Conservation (phyloP, 2,329 filamentous ascomycete species). For the Pseudogymnoascus sp. region DNA sequence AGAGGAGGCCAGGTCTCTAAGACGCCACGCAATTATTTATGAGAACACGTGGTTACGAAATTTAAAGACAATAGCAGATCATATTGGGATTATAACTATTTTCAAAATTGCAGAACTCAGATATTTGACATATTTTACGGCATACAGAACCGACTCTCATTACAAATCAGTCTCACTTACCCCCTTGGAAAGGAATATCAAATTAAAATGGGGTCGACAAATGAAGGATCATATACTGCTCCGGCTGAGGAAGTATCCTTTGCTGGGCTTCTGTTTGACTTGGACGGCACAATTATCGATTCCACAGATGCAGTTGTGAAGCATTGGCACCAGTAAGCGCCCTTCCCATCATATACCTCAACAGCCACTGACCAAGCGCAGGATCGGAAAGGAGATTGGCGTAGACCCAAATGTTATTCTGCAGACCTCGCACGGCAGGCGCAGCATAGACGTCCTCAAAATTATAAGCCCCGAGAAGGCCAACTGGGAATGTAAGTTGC, state of each 20-base stretch:
- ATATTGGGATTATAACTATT: not conserved
- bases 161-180: not conserved
- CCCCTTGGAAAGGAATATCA: not conserved
- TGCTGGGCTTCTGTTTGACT: slow-evolving; percentile 47
- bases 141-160: not conserved
- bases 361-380: slow-evolving; percentile 28
- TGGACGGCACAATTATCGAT: slow-evolving; percentile 80
- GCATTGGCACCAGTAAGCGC: slow-evolving; percentile 56
- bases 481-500: slow-evolving; percentile 78
- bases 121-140: not conserved
- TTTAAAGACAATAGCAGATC: not conserved
- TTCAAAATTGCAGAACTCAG: not conserved
- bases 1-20: not conserved
- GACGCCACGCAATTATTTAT: not conserved
- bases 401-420: slow-evolving; percentile 80
- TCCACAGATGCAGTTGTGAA: slow-evolving; percentile 70
- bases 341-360: not conserved
- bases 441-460: slow-evolving; percentile 79
- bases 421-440: slow-evolving; percentile 81
- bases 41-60: slow-evolving; percentile 5
- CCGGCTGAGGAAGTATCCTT: slow-evolving; percentile 7
- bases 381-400: slow-evolving; percentile 75
- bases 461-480: slow-evolving; percentile 77
- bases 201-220: not conserved
- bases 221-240: slow-evolving; percentile 5